Conservation (phyloP, 805 yeast species). For the Starmerella cellae region DNA sequence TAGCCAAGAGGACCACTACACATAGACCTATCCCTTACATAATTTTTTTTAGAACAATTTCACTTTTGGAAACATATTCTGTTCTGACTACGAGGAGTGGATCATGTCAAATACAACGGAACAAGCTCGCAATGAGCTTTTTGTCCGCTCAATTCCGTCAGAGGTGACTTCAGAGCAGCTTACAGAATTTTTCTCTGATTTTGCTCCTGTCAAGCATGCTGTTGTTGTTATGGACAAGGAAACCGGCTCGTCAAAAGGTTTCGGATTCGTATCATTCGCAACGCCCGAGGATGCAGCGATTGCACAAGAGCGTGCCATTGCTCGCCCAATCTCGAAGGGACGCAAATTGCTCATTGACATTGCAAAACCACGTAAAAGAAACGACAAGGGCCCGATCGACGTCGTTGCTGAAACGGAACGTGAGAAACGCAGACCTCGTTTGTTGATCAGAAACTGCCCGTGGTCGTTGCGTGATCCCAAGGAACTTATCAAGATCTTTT, state of each 20-base stretch:
- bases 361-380: conserved; percentile 85
- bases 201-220: conserved; percentile 92
- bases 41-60: conserved; percentile 10
- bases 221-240: conserved; percentile 71
- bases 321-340: conserved; percentile 45
- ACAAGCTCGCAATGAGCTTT: conserved; percentile 33
- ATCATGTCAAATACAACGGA: background rate
- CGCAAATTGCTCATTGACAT: conserved; percentile 62
- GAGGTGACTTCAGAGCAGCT: conserved; percentile 72
- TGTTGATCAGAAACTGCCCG: conserved; percentile 84
- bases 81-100: background rate
- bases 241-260: conserved; percentile 67
- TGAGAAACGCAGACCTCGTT: conserved; percentile 70
- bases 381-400: conserved; percentile 10
- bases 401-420: conserved; percentile 16
- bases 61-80: background rate
- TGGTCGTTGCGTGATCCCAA: conserved; percentile 83
- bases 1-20: too few species aligned
- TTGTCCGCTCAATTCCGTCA: conserved; percentile 73
- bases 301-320: conserved; percentile 59
- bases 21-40: conserved; percentile 6
- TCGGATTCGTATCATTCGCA: conserved; percentile 88
- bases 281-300: conserved; percentile 67
- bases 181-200: conserved; percentile 73
- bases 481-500: conserved; percentile 54